Evolutionary conservation across 2,329 filamentous ascomycete genomes (phyloP), one percentile per base, ranked within the genome.

Genomic region (Rachicladosporium sp.): DNA sequence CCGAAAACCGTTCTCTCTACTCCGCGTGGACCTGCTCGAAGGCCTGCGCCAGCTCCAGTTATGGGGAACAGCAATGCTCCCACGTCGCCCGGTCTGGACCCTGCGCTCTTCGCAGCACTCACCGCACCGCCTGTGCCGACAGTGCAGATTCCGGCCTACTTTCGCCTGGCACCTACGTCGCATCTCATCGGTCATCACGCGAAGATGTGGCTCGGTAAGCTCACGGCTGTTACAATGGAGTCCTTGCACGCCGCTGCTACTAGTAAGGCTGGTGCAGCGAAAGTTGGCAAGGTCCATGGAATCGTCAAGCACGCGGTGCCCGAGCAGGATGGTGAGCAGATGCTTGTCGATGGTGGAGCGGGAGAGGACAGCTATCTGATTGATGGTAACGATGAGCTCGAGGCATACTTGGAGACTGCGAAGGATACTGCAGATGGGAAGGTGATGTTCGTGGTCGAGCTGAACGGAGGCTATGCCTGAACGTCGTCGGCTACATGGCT

Each of bases 351-450:
- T 15, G 45, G 38, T 10, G 68, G 68, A 46, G 76, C 73, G 4
- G 68, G 68, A 36, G 80, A 84, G 52, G 65, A 82, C 33, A 66
- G 66, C 10, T 71, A 83, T 51, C 63, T 69, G 40, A 79, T 89
- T 49, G 78, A 79, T 40, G 70, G 78, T 31, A 80, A 88, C 50
- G 73, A 76, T 45, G 82, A 89, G 61, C 57, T 91, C 45, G 71
- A 71, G 43, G 79, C 78, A 0, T 89, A 88, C 59, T 59, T 91
- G 6, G 47, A 46, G 48, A 67, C 71, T 35, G 79, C 83, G 54
- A 66, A 80, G 19, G 64, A 73, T 11, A 10, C 31, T 12, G 40
- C 40, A 46, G 68, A 63, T 30, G 60, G 65, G 53, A 76, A 75
- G 52, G 67, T 68, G 10, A 69, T 64, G 4, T 75, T 78, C 41